These are phyloP conservation scores for Aspergillus pseudoviridinutans DNA, from an alignment of 2,329 filamentous ascomycete species.

Conservation along the genomic window DNA sequence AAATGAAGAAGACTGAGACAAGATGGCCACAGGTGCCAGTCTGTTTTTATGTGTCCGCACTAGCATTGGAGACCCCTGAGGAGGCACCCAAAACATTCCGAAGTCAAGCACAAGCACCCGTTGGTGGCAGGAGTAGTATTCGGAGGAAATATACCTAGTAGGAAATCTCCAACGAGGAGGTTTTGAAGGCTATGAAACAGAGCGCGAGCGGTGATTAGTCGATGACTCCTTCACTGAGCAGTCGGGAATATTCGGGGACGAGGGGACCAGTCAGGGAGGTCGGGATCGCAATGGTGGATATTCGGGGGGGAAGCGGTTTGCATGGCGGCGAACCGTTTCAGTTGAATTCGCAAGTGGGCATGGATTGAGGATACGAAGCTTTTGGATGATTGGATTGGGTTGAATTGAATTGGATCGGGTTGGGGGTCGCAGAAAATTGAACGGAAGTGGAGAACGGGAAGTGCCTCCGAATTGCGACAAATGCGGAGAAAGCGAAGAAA, in stretches of 20 bases:
- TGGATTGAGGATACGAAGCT: slow-evolving; percentile 18
- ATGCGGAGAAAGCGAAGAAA: slow-evolving; percentile 17
- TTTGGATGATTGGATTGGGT: slow-evolving; percentile 13
- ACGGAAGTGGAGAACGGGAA: slow-evolving; percentile 18
- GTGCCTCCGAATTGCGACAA: slow-evolving; percentile 17
- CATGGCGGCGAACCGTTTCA: slow-evolving; percentile 20
- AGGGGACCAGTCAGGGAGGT: slow-evolving; percentile 18
- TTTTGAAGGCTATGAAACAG: slow-evolving; percentile 17
- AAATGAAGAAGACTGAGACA: slow-evolving; percentile 7
- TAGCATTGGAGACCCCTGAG: slow-evolving; percentile 31
- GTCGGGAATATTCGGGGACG: slow-evolving; percentile 22
- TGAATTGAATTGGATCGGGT: slow-evolving; percentile 7
- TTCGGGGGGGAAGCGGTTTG: slow-evolving; percentile 14
- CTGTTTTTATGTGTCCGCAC: slow-evolving; percentile 32
- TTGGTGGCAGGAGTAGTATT: neutral
- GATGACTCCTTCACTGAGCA: slow-evolving; percentile 12
- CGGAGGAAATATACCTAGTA: neutral
- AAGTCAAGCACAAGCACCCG: slow-evolving; percentile 49
- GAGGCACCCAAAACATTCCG: slow-evolving; percentile 33
- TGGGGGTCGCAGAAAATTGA: slow-evolving; percentile 2
- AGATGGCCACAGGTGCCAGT: slow-evolving; percentile 16
- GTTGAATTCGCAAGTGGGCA: slow-evolving; percentile 11
- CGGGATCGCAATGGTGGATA: slow-evolving; percentile 20
- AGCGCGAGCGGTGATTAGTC: slow-evolving; percentile 11
- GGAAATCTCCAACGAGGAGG: slow-evolving; percentile 17